Evolutionary conservation across 2,329 filamentous ascomycete species (phyloP).

Genomic region (Colletotrichum tropicale): DNA sequence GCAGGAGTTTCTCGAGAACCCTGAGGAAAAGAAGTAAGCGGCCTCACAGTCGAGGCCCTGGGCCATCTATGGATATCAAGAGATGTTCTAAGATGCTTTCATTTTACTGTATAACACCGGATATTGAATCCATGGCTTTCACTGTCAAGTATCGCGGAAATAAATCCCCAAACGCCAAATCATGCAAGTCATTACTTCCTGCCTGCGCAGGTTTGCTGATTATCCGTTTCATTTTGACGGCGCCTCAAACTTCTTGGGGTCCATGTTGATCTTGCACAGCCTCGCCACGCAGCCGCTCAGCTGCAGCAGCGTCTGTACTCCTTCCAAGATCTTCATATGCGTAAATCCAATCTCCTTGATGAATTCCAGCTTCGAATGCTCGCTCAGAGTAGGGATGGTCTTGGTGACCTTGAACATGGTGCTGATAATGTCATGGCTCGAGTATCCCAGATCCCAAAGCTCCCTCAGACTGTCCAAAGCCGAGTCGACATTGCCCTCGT

Average conservation of each 20-base stretch:
- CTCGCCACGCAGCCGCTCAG: constrained; percentile 91
- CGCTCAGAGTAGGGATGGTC: constrained; percentile 87
- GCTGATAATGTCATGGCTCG: constrained; percentile 98
- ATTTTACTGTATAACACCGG: constrained; percentile 9
- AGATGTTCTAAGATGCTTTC: not conserved
- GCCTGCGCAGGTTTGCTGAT: not conserved
- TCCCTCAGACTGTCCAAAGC: constrained; percentile 87
- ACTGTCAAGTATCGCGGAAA: not conserved
- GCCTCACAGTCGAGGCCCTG: not conserved
- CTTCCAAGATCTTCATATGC: constrained; percentile 99
- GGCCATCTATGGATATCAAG: not conserved
- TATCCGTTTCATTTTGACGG: constrained; percentile 32
- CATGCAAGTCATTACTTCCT: constrained; percentile 25
- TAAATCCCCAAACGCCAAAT: constrained; percentile 35
- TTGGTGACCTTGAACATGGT: constrained; percentile 99
- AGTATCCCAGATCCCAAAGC: constrained; percentile 94
- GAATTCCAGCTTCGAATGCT: constrained; percentile 95
- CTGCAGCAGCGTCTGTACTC: constrained; percentile 93
- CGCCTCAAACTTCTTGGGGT: constrained; percentile 76
- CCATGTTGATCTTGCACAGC: constrained; percentile 96
- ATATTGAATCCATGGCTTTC: not conserved
- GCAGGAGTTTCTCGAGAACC: constrained; percentile 55
- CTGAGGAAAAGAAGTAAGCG: constrained; percentile 34
- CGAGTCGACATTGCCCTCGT: constrained; percentile 87
- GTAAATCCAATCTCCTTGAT: constrained; percentile 99